phyloP scores from a whole-genome alignment of 1,284 basidiomycete species.

The Melampsora abietis-canadensis region DNA sequence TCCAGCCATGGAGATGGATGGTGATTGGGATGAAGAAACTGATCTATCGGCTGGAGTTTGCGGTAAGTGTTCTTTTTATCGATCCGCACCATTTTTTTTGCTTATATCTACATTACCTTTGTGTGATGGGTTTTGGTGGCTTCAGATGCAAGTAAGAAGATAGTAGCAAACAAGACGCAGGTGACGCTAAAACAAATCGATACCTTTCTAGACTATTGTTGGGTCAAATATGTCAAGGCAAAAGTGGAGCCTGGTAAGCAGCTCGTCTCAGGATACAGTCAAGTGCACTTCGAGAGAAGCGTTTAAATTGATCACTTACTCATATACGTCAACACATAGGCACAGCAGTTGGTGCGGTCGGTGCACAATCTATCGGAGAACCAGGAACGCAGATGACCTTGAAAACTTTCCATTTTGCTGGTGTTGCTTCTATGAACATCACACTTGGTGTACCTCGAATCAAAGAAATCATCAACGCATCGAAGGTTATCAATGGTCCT shows the following conservation, averaged over 20 bases:
- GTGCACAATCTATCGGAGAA: slow-evolving; percentile 98
- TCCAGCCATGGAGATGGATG: slow-evolving; percentile 69
- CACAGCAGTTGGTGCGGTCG: slow-evolving; percentile 92
- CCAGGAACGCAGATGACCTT: slow-evolving; percentile 99
- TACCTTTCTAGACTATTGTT: slow-evolving; percentile 79
- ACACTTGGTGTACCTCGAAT: slow-evolving; percentile 98
- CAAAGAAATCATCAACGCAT: slow-evolving; percentile 99
- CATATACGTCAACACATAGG: slow-evolving; percentile 47
- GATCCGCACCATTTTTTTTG: background rate
- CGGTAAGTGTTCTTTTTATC: slow-evolving; percentile 56
- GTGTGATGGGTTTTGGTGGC: background rate
- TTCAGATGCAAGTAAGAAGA: slow-evolving; percentile 52
- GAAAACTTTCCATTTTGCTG: slow-evolving; percentile 99
- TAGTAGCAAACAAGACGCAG: slow-evolving; percentile 84
- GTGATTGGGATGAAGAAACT: slow-evolving; percentile 73
- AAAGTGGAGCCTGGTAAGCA: slow-evolving; percentile 81
- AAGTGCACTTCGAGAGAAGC: background rate
- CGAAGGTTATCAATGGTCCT: slow-evolving; percentile 92
- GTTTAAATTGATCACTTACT: background rate
- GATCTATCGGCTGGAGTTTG: slow-evolving; percentile 73
- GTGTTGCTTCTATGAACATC: slow-evolving; percentile 99
- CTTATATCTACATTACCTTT: background rate
- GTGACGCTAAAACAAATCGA: slow-evolving; percentile 77
- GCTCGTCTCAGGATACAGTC: background rate
- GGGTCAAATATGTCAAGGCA: slow-evolving; percentile 85